A percentile compares a stretch with the other conserved stretches of the same genome.
These are phyloP conservation scores for Wickerhamiella infanticola DNA, from an alignment of 1,139 yeast genomes.

Conservation along the genomic window DNA sequence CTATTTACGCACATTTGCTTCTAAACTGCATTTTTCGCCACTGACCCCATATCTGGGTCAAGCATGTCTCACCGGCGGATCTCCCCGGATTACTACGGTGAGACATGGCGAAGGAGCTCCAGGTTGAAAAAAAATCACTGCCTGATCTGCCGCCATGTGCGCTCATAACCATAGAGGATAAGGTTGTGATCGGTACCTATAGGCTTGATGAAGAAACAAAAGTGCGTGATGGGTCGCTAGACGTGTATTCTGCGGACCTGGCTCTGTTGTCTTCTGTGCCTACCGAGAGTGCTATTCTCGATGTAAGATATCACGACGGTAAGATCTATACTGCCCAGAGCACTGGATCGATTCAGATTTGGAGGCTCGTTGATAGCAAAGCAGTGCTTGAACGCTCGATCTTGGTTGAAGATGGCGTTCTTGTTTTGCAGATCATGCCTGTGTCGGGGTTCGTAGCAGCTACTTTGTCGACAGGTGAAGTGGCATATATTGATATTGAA, in stretches of 20 bases:
- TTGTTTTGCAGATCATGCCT: slow-evolving; percentile 56
- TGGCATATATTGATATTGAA: slow-evolving; percentile 14
- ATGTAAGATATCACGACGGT: slow-evolving; percentile 18
- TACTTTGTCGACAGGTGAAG: slow-evolving; percentile 25
- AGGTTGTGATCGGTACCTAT: slow-evolving; percentile 62
- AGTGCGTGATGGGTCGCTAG: slow-evolving; percentile 57
- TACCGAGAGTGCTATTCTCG: slow-evolving; percentile 51
- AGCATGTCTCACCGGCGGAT: background rate
- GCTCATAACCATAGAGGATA: slow-evolving; percentile 40
- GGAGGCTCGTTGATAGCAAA: slow-evolving; percentile 28
- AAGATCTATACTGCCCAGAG: slow-evolving; percentile 55
- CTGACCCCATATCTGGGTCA: background rate
- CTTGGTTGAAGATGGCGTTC: slow-evolving; percentile 30
- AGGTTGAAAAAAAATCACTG: background rate
- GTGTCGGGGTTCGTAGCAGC: slow-evolving; percentile 15
- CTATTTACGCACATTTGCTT: too few relatives aligned
- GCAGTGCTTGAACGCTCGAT: slow-evolving; percentile 15
- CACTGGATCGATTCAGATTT: slow-evolving; percentile 53
- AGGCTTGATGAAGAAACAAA: slow-evolving; percentile 46
- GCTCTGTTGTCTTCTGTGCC: slow-evolving; percentile 14
- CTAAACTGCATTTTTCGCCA: too few relatives aligned
- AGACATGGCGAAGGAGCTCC: background rate
- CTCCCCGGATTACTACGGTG: background rate
- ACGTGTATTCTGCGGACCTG: slow-evolving; percentile 30
- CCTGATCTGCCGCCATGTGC: slow-evolving; percentile 66